Conservation (phyloP, 2,329 filamentous ascomycete genomes). For the Hymenotorrendiella dingleyae region DNA sequence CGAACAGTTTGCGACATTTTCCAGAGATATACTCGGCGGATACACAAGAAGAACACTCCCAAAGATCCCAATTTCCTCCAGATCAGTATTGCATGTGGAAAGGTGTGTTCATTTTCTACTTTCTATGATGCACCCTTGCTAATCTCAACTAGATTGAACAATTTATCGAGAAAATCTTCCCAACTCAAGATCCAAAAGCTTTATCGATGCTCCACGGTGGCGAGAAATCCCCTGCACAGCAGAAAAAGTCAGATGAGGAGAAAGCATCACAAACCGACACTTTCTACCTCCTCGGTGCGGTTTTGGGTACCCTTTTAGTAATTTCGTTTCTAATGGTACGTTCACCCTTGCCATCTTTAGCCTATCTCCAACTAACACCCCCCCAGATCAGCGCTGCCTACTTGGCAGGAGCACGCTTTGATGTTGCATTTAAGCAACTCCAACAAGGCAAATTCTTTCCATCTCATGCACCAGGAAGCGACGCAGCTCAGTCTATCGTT, state of each 20-base stretch:
- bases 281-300: conserved; percentile 59
- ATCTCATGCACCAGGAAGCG: conserved; percentile 19
- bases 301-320: conserved; percentile 62
- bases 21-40: conserved; percentile 68
- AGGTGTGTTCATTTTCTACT: conserved; percentile 47
- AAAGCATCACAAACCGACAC: conserved; percentile 41
- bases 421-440: conserved; percentile 57
- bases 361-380: conserved; percentile 12
- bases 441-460: conserved; percentile 38
- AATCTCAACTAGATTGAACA: conserved; percentile 65
- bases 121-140: neutral
- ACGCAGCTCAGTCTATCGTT: conserved; percentile 12
- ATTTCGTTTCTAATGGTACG: conserved; percentile 75
- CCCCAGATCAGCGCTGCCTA: conserved; percentile 71
- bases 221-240: neutral
- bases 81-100: conserved; percentile 85
- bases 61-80: conserved; percentile 86
- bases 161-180: conserved; percentile 92
- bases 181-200: conserved; percentile 67
- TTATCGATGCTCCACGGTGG: conserved; percentile 36
- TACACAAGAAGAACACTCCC: conserved; percentile 91
- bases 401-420: conserved; percentile 76
- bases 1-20: conserved; percentile 76
- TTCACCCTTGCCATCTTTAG: neutral
- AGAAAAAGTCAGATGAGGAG: conserved; percentile 47